Percentiles rank a stretch among this genome's conserved stretches.
phyloP scores from a whole-genome alignment of 441 rosid genomes.

The Arabidopsis lyrata region DNA sequence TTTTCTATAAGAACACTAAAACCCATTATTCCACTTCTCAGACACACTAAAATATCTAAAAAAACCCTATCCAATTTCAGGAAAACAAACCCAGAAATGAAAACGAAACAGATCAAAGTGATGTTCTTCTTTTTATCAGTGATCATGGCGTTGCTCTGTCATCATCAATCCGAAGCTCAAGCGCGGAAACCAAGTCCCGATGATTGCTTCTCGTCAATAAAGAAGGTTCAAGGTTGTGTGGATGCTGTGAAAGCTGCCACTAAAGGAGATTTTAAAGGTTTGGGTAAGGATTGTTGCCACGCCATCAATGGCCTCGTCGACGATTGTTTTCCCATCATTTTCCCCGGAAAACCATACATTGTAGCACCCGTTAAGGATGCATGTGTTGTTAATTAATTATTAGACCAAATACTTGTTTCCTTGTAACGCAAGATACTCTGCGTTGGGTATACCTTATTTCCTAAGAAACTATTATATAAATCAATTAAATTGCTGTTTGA shows the following conservation, averaged over 20 bases:
- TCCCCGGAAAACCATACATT: background rate
- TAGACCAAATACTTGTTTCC: background rate
- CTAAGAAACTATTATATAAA: no score
- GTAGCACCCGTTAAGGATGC: background rate
- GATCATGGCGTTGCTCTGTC: slow-evolving; percentile 10
- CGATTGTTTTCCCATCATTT: slow-evolving; percentile 15
- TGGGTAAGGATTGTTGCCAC: slow-evolving; percentile 25
- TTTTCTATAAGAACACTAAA: slow-evolving; percentile 1
- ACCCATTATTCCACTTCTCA: background rate
- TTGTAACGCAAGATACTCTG: slow-evolving; percentile 5
- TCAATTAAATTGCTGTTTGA: no score
- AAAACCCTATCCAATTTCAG: background rate
- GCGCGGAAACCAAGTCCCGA: slow-evolving; percentile 8
- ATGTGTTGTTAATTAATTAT: background rate
- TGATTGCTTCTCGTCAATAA: slow-evolving; percentile 11
- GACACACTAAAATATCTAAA: background rate
- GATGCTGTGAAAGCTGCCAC: slow-evolving; percentile 12
- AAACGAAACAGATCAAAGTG: slow-evolving; percentile 23
- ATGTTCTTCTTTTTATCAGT: slow-evolving; percentile 1
- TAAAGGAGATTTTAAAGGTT: background rate
- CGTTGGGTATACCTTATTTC: background rate
- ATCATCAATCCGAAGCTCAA: slow-evolving; percentile 20
- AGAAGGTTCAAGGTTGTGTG: slow-evolving; percentile 12
- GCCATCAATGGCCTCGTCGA: slow-evolving; percentile 5
- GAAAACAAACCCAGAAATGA: slow-evolving; percentile 1